A percentile compares a stretch with the other conserved stretches of the same genome.
phyloP scores from a whole-genome alignment of 345 rosid genomes.

The Streptanthus diversifolius region DNA sequence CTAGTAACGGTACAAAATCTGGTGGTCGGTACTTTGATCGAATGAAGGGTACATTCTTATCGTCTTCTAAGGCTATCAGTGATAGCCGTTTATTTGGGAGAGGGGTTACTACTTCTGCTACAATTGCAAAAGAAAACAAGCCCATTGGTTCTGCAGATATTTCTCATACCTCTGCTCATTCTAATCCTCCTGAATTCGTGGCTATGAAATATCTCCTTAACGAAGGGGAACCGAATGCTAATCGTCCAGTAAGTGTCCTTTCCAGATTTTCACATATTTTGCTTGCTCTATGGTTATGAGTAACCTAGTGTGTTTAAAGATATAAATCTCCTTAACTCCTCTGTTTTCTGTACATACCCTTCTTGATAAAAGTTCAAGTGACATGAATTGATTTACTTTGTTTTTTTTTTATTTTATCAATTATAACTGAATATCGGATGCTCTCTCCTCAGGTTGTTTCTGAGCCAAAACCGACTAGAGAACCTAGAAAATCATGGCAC shows the following conservation, averaged over 20 bases:
- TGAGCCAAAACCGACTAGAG: slow-evolving; percentile 48
- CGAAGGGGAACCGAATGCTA: slow-evolving; percentile 56
- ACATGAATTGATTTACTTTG: too few relatives aligned
- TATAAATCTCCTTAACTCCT: too few relatives aligned
- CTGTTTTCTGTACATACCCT: background rate
- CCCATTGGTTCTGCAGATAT: slow-evolving; percentile 48
- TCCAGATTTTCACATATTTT: too few relatives aligned
- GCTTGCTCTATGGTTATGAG: too few relatives aligned
- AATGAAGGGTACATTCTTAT: slow-evolving; percentile 76
- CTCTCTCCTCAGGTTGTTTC: slow-evolving; percentile 54
- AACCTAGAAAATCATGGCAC: slow-evolving; percentile 91
- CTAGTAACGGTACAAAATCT: slow-evolving; percentile 44
- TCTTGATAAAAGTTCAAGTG: too few relatives aligned
- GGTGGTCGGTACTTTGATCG: slow-evolving; percentile 83
- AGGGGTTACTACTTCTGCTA: slow-evolving; percentile 44
- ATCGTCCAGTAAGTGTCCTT: slow-evolving; percentile 53
- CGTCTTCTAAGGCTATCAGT: slow-evolving; percentile 76
- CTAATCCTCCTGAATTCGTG: slow-evolving; percentile 44
- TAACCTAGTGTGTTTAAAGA: background rate
- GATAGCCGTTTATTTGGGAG: slow-evolving; percentile 83
- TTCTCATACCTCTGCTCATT: slow-evolving; percentile 47
- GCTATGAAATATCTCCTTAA: slow-evolving; percentile 40
- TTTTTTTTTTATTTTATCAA: too few relatives aligned
- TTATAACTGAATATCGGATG: background rate
- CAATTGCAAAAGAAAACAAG: slow-evolving; percentile 54